Evolutionary conservation across 2,329 filamentous ascomycete species (phyloP), one percentile per base, ranked within the genome.

Genomic region (Dothistroma septosporum): DNA sequence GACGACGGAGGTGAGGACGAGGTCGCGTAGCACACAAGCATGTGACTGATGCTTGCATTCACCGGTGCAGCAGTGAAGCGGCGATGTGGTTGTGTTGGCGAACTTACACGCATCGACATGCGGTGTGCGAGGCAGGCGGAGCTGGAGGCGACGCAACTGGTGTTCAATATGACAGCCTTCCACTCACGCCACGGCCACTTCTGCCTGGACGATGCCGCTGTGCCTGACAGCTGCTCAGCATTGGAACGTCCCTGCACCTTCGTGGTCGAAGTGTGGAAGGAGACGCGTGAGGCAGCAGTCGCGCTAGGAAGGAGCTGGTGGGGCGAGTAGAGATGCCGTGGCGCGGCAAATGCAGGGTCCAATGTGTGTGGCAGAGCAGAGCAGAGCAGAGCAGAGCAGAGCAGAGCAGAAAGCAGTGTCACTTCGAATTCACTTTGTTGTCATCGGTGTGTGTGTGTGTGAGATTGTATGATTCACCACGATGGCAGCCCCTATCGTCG

Each of bases 401-500:
- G 21, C 21, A 9, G 16, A n/a, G n/a, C 44, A 19, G 44, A n/a
- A n/a, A n/a, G 9, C 44, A 47, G 44, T 47, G 16, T 10, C 12
- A 50, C 47, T 21, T 31, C 47, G 47, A 50, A 50, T 50, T 50
- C 22, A 24, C 21, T 3, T 3, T 50, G 12, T 50, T 14, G 22
- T n/a, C 22, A 19, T 24, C n/a, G 2, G 7, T n/a, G 14, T 9
- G n/a, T n/a, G n/a, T n/a, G n/a, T n/a, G n/a, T 12, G 14, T 31
- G 14, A 52, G 3, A 28, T 11, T 14, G 24, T 35, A 21, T 53
- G 31, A 32, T 53, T 32, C 31, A 28, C 24, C n/a, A 56, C 19
- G 12, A 65, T 65, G 63, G 61, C 63, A 9, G 55, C 61, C 12
- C 37, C 64, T 31, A 21, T 60, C 3, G 16, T 19, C 24, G 6